Conservation (phyloP, 2,329 filamentous ascomycete species). For the Ceratocystis variospora region DNA sequence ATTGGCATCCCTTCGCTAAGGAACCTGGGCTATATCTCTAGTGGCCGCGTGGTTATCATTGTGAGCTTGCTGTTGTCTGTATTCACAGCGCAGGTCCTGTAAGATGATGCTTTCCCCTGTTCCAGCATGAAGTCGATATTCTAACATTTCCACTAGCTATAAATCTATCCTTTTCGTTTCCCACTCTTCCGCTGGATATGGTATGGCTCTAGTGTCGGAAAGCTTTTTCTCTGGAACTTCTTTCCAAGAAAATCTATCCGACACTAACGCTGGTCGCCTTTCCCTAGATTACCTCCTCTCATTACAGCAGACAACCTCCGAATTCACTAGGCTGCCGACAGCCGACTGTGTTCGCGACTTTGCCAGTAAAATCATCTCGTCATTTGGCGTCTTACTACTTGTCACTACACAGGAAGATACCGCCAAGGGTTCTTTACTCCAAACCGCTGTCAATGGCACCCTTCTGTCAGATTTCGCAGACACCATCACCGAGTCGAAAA, state of each 20-base stretch:
- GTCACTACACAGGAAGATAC: slow-evolving; percentile 22
- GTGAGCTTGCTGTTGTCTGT: slow-evolving; percentile 31
- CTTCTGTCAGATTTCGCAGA: slow-evolving; percentile 19
- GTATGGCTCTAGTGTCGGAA: slow-evolving; percentile 27
- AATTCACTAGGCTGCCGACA: slow-evolving; percentile 25
- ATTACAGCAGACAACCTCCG: slow-evolving; percentile 24
- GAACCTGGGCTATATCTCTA: slow-evolving; percentile 34
- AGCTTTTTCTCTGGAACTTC: slow-evolving; percentile 28
- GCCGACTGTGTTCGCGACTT: slow-evolving; percentile 26
- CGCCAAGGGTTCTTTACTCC: slow-evolving; percentile 24
- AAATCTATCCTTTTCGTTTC: slow-evolving; percentile 38
- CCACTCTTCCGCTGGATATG: slow-evolving; percentile 26
- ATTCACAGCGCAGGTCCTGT: slow-evolving; percentile 38
- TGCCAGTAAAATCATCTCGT: slow-evolving; percentile 25
- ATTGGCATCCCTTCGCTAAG: slow-evolving; percentile 40
- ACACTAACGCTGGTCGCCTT: slow-evolving; percentile 25
- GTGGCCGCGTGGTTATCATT: slow-evolving; percentile 30
- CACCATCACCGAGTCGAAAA: slow-evolving; percentile 5
- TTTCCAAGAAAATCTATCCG: slow-evolving; percentile 27
- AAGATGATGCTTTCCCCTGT: slow-evolving; percentile 21
- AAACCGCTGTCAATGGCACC: slow-evolving; percentile 25
- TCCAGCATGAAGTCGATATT: not conserved
- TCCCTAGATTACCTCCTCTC: slow-evolving; percentile 23
- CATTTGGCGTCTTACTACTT: slow-evolving; percentile 27
- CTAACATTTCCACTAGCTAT: slow-evolving; percentile 27